Conservation (phyloP, 768 basidiomycete genomes). For the Russula lepida region DNA sequence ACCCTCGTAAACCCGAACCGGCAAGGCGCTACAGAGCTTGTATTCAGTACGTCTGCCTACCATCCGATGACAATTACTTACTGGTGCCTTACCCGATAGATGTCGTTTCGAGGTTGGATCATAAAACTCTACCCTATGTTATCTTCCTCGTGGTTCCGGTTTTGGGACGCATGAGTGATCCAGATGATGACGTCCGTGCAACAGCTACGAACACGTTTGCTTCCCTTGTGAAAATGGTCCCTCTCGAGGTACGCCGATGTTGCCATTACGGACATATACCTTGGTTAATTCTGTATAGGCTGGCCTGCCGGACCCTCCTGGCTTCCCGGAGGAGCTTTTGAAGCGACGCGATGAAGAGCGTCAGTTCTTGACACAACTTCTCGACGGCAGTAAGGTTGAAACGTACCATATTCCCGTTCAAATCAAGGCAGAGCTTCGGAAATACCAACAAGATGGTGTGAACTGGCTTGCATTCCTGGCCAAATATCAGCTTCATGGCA, state of each 20-base stretch:
- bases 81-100: constrained; percentile 41
- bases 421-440: constrained; percentile 90
- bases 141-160: constrained; percentile 96
- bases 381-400: constrained; percentile 93
- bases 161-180: constrained; percentile 94
- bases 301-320: constrained; percentile 92
- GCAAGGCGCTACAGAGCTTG: constrained; percentile 84
- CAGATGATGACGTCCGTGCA: constrained; percentile 84
- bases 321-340: constrained; percentile 81
- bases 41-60: constrained; percentile 63
- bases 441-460: constrained; percentile 97
- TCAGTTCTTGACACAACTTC: constrained; percentile 84
- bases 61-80: constrained; percentile 1
- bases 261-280: not conserved
- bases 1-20: constrained; percentile 62
- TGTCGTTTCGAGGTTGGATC: constrained; percentile 83
- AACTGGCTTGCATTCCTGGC: constrained; percentile 98
- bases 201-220: constrained; percentile 97
- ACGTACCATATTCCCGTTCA: constrained; percentile 77
- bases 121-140: constrained; percentile 92
- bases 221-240: constrained; percentile 95
- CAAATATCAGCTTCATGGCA: constrained; percentile 95
- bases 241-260: constrained; percentile 64
- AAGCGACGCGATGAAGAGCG: constrained; percentile 82
- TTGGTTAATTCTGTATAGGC: constrained; percentile 36